These are phyloP conservation scores for Dysphania ambrosioides DNA, from an alignment of 148 eudicot genomes.

Conservation along the genomic window DNA sequence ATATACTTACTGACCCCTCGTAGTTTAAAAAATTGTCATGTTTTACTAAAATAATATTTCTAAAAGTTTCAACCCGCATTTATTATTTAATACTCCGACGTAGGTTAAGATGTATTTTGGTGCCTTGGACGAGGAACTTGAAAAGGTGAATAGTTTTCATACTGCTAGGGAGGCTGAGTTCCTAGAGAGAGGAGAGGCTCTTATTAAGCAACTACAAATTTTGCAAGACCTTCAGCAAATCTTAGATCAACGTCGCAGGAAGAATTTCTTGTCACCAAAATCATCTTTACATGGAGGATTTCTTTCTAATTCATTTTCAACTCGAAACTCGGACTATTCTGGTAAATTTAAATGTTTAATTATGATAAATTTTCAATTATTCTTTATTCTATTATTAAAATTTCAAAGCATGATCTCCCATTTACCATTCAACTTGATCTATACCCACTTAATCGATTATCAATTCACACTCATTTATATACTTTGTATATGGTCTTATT, in stretches of 20 bases:
- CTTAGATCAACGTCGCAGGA: constrained; percentile 44
- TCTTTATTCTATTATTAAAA: too few species aligned
- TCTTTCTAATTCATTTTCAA: constrained; percentile 37
- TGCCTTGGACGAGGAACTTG: constrained; percentile 66
- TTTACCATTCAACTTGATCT: too few species aligned
- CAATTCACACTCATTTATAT: too few species aligned
- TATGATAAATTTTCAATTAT: too few species aligned
- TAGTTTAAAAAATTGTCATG: neutral
- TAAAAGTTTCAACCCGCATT: too few species aligned
- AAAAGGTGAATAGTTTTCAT: constrained; percentile 81
- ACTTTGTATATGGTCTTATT: too few species aligned
- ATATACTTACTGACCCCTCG: neutral
- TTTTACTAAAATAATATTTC: too few species aligned
- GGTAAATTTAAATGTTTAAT: constrained; percentile 27
- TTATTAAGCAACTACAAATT: constrained; percentile 61
- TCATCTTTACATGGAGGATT: constrained; percentile 33
- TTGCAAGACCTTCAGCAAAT: constrained; percentile 58
- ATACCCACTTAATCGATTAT: too few species aligned
- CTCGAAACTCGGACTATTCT: constrained; percentile 53
- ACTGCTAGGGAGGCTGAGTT: constrained; percentile 60
- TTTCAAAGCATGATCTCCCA: too few species aligned
- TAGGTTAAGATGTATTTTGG: constrained; percentile 61
- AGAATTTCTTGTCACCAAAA: constrained; percentile 20
- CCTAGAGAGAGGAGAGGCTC: constrained; percentile 57
- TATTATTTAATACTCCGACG: neutral